A percentile compares a stretch with the other conserved stretches of the same genome.
Conservation (phyloP, 768 basidiomycete species). For the Solioccasus polychromus region DNA sequence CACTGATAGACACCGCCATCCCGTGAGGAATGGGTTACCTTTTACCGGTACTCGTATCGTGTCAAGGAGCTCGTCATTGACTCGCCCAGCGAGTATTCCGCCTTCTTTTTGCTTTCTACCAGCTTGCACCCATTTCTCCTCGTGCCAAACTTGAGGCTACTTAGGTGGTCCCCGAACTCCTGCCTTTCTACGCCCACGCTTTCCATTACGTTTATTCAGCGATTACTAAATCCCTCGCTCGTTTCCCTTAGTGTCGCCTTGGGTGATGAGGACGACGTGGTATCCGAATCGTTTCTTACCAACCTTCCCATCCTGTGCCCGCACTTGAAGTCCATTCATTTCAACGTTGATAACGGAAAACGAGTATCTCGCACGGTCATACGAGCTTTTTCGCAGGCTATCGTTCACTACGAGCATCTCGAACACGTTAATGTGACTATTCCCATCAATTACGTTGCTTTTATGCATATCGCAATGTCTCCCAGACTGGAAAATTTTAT, state of each 20-base stretch:
- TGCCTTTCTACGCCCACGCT: neutral
- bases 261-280: slow-evolving; percentile 2
- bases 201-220: slow-evolving; percentile 6
- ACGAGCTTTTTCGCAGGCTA: slow-evolving; percentile 5
- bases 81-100: neutral
- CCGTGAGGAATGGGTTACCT: slow-evolving; percentile 2
- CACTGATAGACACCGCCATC: slow-evolving; percentile 10
- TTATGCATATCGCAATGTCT: slow-evolving; percentile 3
- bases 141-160: slow-evolving; percentile 8
- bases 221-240: slow-evolving; percentile 12
- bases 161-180: neutral
- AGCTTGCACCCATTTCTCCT: slow-evolving; percentile 2
- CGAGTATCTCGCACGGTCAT: neutral
- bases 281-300: slow-evolving; percentile 9
- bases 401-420: neutral
- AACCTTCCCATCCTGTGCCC: slow-evolving; percentile 2
- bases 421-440: neutral
- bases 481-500: slow-evolving; percentile 11
- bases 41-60: slow-evolving; percentile 7
- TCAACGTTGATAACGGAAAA: neutral
- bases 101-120: slow-evolving; percentile 6
- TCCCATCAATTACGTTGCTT: slow-evolving; percentile 1
- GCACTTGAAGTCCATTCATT: slow-evolving; percentile 1
- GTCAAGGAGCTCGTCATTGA: slow-evolving; percentile 3
- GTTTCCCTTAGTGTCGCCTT: slow-evolving; percentile 1